Percentiles rank a stretch among this genome's conserved stretches.
Evolutionary conservation across 2,329 filamentous ascomycete species (phyloP).

Genomic region (Paraphoma sp.): DNA sequence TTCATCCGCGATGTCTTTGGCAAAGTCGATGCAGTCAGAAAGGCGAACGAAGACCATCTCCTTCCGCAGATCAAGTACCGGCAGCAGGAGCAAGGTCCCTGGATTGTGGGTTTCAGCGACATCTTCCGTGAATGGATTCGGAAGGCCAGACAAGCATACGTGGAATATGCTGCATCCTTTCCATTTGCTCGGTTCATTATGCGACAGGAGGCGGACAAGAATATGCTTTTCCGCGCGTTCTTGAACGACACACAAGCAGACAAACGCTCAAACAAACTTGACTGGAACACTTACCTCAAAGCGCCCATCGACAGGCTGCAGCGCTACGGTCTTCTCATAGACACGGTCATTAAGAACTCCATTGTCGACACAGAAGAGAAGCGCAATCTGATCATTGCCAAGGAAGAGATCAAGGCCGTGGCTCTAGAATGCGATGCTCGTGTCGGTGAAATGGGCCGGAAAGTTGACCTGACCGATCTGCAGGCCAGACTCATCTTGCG

Average conservation of each 20-base stretch:
- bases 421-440: constrained; percentile 90
- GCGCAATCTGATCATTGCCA: constrained; percentile 79
- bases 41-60: constrained; percentile 91
- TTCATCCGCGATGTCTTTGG: constrained; percentile 90
- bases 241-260: constrained; percentile 80
- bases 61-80: constrained; percentile 94
- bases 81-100: constrained; percentile 95
- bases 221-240: constrained; percentile 85
- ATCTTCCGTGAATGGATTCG: constrained; percentile 98
- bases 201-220: constrained; percentile 82
- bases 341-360: constrained; percentile 85
- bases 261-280: constrained; percentile 79
- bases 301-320: constrained; percentile 91
- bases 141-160: constrained; percentile 86
- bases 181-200: constrained; percentile 84
- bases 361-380: constrained; percentile 87
- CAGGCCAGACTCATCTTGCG: constrained; percentile 82
- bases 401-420: constrained; percentile 89
- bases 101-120: constrained; percentile 92
- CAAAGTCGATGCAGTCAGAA: constrained; percentile 84
- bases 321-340: constrained; percentile 83
- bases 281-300: constrained; percentile 95
- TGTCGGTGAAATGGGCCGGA: constrained; percentile 90
- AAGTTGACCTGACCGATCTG: constrained; percentile 86
- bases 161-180: constrained; percentile 89